These are phyloP conservation scores for Gossypium rotundifolium DNA, from an alignment of 345 rosid species.

Conservation along the genomic window DNA sequence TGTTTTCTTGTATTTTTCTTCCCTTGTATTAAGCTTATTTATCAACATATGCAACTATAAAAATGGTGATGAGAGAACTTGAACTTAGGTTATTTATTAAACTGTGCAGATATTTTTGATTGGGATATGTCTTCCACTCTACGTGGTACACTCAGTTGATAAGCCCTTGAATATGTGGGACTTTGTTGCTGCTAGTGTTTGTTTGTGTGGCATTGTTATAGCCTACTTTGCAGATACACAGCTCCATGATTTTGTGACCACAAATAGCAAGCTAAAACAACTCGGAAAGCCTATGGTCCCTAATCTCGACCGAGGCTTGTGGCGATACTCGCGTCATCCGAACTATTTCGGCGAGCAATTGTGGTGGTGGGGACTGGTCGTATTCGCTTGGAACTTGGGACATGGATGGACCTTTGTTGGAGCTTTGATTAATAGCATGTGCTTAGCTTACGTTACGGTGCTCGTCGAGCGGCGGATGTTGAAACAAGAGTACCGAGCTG, in stretches of 20 bases:
- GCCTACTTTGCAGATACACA: constrained; percentile 85
- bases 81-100: neutral
- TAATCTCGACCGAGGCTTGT: constrained; percentile 67
- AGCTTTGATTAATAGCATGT: constrained; percentile 61
- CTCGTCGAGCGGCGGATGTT: constrained; percentile 84
- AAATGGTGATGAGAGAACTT: neutral
- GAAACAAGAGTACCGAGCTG: constrained; percentile 68
- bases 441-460: constrained; percentile 73
- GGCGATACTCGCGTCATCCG: constrained; percentile 86
- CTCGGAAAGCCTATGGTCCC: constrained; percentile 62
- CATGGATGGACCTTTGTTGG: constrained; percentile 73
- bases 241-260: constrained; percentile 64
- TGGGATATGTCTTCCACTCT: constrained; percentile 73
- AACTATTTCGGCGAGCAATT: constrained; percentile 93
- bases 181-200: constrained; percentile 46
- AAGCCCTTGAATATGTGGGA: constrained; percentile 62
- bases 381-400: constrained; percentile 83
- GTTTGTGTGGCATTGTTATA: constrained; percentile 53
- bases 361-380: constrained; percentile 97
- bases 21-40: too few relatives aligned
- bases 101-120: constrained; percentile 67
- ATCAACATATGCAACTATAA: neutral
- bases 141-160: constrained; percentile 55
- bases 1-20: too few relatives aligned
- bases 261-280: constrained; percentile 58